Base-by-base conservation (phyloP, 257 asterid species). In the Penstemon barbatus region DNA sequence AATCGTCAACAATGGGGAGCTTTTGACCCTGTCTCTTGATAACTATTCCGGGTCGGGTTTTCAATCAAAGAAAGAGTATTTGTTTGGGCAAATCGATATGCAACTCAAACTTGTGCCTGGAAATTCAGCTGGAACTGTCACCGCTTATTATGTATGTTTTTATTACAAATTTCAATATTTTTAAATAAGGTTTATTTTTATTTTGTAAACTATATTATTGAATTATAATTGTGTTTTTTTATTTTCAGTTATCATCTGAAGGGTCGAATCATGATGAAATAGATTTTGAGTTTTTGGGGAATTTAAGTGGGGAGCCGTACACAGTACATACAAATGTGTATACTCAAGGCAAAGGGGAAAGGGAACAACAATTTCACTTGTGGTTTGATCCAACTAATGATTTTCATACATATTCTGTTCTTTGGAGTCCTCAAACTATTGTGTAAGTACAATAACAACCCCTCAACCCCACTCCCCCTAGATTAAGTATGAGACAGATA, bases 241-340 rank as follows among this genome's bases (percentile, higher is more conserved):
- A n/a, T 33, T 33, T 1, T 12, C 37, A 85, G 91, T 43, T 84
- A 66, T 86, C 96, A 15, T 89, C 94, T 9, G 15, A 70, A 46
- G 94, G 96, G 18, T 1, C 62, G 11, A 77, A 15, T 63, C 96
- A 77, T 43, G 96, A 86, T 52, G 96, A 89, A 70, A 89, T 89
- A 68, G 96, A 89, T 64, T 81, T 86, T 33, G 96, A 89, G 79
- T 87, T 89, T 69, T 68, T 89, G 82, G 96, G 95, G 42, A 89
- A 89, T 56, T 13, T 82, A 7, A 86, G 83, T 39, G 96, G 91
- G 0, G 77, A 86, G 18, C 96, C 94, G 4, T 84, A 84, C 64
- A 75, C 81, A 3, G 50, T 87, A 5, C 96, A 89, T 55, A 85
- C 96, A 0, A 86, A 89, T 69, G 86, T 89, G 42, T 89, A 82